phyloP scores from a whole-genome alignment of 106 monocot genomes.

The Dactylorhiza incarnata region DNA sequence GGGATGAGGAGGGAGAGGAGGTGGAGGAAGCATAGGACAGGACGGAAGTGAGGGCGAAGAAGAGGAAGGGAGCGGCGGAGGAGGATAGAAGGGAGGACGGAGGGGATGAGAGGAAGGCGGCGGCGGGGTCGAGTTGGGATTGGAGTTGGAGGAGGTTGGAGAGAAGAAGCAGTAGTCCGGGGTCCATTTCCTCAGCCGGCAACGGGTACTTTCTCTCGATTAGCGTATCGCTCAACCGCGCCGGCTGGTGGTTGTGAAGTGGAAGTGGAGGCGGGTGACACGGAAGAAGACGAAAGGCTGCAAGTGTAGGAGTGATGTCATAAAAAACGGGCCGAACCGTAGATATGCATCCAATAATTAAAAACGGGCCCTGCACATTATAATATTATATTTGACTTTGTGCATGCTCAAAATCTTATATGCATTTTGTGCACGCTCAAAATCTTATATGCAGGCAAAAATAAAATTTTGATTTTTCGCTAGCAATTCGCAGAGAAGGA shows the following conservation, averaged over 20 bases:
- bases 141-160: conserved; percentile 48
- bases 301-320: neutral
- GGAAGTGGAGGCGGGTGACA: neutral
- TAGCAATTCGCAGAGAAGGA: no score
- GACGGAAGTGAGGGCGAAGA: conserved; percentile 26
- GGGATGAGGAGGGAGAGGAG: conserved; percentile 8
- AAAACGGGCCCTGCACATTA: no score
- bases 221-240: neutral
- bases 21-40: conserved; percentile 22
- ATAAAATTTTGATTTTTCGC: no score
- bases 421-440: no score
- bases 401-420: no score
- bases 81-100: conserved; percentile 14
- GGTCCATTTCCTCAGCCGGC: conserved; percentile 13
- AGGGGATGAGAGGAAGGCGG: conserved; percentile 20
- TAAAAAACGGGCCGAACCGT: no score
- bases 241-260: neutral
- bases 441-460: no score
- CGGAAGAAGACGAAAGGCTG: neutral
- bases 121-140: conserved; percentile 24
- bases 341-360: no score
- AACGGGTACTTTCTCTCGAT: neutral
- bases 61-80: conserved; percentile 3
- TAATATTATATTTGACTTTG: no score
- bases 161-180: conserved; percentile 25